Base-by-base conservation (phyloP, 2,329 filamentous ascomycete genomes). In the Cercospora sp. region DNA sequence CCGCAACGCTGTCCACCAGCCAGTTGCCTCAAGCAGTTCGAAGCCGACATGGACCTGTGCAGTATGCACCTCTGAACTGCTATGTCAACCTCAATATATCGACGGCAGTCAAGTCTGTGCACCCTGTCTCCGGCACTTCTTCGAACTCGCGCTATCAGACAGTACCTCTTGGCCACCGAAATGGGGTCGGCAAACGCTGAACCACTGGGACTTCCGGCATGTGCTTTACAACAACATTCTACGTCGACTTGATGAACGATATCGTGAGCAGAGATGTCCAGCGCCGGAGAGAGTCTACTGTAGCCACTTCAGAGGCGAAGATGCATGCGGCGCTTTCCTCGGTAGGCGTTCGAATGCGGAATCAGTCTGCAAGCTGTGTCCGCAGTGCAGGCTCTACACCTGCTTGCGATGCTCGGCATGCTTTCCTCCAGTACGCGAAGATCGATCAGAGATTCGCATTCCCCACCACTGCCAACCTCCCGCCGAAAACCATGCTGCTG, bases 231-330 rank as follows among this genome's bases (percentile, higher is more conserved):
- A 26, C 1, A 16, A 51, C 2, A 70, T 67, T 34, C 24, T 74
- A 21, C 34, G 55, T 9, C 32, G 45, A 12, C 73, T 68, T 30
- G 60, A 68, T 28, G 49, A 59, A n/a, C 53, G 65, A 5, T 49
- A 30, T 24, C 21, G 24, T 16, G 71, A 73, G 61, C 69, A 68
- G 49, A 16, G n/a, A 7, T 66, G 43, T 34, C 67, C 66, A 9
- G 65, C 32, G 0, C 21, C 28, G 16, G 67, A 71, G n/a, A 62
- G 71, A 30, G 55, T 74, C 16, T 74, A 72, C 61, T 74, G 72
- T 53, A 16, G 32, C 5, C 49, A 65, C 1, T 45, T 61, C 28
- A n/a, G 32, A 53, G 24, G 34, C 1, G 32, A 7, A 2, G 51
- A 16, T 3, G n/a, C 58, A 30, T 71, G 70, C 43, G 32, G 57